Base-by-base conservation (phyloP, 768 basidiomycete species). In the Kwoniella newhampshirensis region DNA sequence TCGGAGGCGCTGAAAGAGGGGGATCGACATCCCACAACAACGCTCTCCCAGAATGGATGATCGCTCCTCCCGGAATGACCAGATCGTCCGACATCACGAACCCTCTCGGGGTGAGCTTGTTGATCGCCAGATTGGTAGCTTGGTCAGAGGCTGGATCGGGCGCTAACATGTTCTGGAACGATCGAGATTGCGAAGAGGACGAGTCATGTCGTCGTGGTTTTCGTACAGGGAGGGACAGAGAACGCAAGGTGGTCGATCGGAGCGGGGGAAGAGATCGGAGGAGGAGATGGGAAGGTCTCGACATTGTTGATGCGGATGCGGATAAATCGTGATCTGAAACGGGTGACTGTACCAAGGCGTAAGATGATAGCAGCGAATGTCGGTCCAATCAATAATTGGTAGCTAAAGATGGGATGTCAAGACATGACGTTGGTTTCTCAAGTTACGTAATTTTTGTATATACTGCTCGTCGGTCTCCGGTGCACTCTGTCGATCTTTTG, bases 11-110 rank as follows among this genome's bases (percentile, higher is more conserved):
- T 5, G 47, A 11, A 12, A 47, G 49, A 4, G 74, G 80, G 1
- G 79, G 75, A 5, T 87, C 86, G 1, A 88, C 87, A 71, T 97
- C 86, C 94, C 94, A 99, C 36, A 97, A 74, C 51, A 93, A 87
- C 0, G 91, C 87, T 42, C 87, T 84, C 2, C 90, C 91, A 54
- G 89, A 87, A 7, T 93, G 74, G 60, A 99, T 88, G 26, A 99
- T 82, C 64, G 86, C 87, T 0, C 91, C 83, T 0, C 85, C 85
- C 0, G 86, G 84, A 1, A 96, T 74, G 17, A 89, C 69, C 21
- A 93, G 82, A 3, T 91, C 91, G 60, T 78, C 77, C 23, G 74
- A 71, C 15, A 78, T 62, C 9, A 73, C 66, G 30, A 73, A 75
- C 6, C 75, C 75, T 12, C 67, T 37, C 2, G 59, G 35, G 8